Conservation (phyloP, 2,329 filamentous ascomycete genomes). For the Lachnellula arida region DNA sequence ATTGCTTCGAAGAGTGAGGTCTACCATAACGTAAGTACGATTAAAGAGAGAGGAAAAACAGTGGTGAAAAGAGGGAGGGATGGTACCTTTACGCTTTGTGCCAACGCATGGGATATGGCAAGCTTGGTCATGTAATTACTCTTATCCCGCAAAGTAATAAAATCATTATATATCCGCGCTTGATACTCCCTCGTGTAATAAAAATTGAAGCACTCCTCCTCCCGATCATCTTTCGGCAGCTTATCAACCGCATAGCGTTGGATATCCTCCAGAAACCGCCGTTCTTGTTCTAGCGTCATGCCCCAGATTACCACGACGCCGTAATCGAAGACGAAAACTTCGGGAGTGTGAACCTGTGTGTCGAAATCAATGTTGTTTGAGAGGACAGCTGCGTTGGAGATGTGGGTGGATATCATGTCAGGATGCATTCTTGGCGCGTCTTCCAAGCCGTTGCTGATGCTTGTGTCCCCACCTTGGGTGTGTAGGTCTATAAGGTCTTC, state of each 20-base stretch:
- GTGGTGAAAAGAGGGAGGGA: neutral
- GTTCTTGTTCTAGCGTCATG: conserved; percentile 87
- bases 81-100: conserved; percentile 84
- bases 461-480: conserved; percentile 31
- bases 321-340: conserved; percentile 95
- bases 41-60: neutral
- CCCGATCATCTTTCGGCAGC: conserved; percentile 79
- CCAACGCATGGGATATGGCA: conserved; percentile 90
- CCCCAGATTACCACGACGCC: conserved; percentile 98
- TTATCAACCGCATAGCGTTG: conserved; percentile 93
- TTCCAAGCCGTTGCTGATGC: conserved; percentile 32
- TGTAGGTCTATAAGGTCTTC: conserved; percentile 63
- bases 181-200: conserved; percentile 99
- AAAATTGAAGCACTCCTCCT: conserved; percentile 98
- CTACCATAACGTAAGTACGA: conserved; percentile 35
- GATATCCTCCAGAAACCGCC: conserved; percentile 87
- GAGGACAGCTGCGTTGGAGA: conserved; percentile 36
- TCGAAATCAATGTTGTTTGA: conserved; percentile 66
- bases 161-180: conserved; percentile 98
- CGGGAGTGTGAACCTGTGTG: conserved; percentile 82
- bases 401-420: conserved; percentile 22
- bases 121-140: conserved; percentile 98
- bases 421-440: conserved; percentile 13
- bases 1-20: conserved; percentile 96
- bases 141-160: conserved; percentile 91